A percentile compares a stretch with the other conserved stretches of the same genome.
These are phyloP conservation scores for Pouteria campechiana DNA, from an alignment of 179 eudicot genomes.

Conservation along the genomic window DNA sequence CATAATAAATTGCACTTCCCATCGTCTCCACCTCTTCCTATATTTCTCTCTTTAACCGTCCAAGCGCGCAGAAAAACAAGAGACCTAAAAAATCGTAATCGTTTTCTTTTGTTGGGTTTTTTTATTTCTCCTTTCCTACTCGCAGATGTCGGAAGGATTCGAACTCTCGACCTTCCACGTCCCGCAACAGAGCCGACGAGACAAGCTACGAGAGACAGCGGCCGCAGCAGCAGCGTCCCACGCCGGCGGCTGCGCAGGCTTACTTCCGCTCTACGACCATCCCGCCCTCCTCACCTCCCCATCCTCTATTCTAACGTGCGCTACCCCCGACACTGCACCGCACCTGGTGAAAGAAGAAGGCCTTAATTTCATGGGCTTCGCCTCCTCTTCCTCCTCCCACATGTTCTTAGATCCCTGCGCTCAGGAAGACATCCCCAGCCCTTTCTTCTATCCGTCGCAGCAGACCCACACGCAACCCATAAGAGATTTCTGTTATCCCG, in stretches of 20 bases:
- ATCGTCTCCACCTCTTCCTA: too few species aligned
- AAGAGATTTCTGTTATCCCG: too few species aligned
- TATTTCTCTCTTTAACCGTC: too few species aligned
- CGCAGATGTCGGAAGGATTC: conserved; percentile 44
- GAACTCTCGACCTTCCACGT: conserved; percentile 44
- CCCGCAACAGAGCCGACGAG: conserved; percentile 48
- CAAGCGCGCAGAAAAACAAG: too few species aligned
- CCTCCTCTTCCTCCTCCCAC: conserved; percentile 9
- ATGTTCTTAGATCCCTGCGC: conserved; percentile 19
- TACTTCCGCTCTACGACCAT: conserved; percentile 22
- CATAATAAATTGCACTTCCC: too few species aligned
- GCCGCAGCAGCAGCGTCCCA: neutral
- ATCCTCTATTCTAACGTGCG: conserved; percentile 11
- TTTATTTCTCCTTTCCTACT: too few species aligned
- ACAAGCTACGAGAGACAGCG: conserved; percentile 24
- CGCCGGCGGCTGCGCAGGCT: conserved; percentile 10
- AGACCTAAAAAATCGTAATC: too few species aligned
- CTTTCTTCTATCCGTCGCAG: too few species aligned
- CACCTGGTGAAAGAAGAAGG: conserved; percentile 12
- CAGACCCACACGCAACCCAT: too few species aligned
- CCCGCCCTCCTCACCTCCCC: conserved; percentile 13
- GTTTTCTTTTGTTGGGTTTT: too few species aligned
- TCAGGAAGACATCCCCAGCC: too few species aligned
- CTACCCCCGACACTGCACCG: neutral
- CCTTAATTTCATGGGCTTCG: conserved; percentile 11